Base-by-base conservation (phyloP, 75 land plant genomes). In the Pseudotsuga menziesii region DNA sequence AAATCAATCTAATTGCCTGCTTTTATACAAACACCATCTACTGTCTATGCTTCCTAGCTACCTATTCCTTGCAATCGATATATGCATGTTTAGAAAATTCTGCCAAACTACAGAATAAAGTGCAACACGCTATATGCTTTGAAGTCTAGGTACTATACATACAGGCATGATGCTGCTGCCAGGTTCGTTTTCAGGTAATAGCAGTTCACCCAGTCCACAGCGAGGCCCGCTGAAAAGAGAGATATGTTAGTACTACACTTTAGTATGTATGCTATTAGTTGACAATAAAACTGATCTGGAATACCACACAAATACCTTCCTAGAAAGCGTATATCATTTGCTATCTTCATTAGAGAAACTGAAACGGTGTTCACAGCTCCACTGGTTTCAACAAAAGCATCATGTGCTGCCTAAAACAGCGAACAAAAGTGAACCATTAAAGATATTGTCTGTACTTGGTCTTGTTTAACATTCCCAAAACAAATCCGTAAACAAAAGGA, bases 91-190 rank as follows among this genome's bases (percentile, higher is more conserved):
- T 44, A 1, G 6, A 5, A 5, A 44, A 8, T 44, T 44, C 8
- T 5, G 48, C 6, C 48, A 44, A 44, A 6, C 57, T 73, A 41
- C 14, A 13, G 27, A n/a, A 29, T 29, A 69, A 35, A 39, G 19
- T 25, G 2, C 0, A 17, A 41, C 48, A 52, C 16, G 54, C 3
- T 35, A 58, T 16, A 78, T 55, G 52, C n/a, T 69, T 2, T 39
- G 71, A 36, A 17, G 19, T 36, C 44, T 36, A 64, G 29, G 69
- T 15, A 17, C 4, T 32, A 66, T 41, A 52, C 64, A 69, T 91
- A 96, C 99, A 77, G 99, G 99, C 99, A 97, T 97, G 48, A 97
- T 97, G 81, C 98, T 94, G 89, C 99, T 97, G 19, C 99, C 99
- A 36, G 99, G 99, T 80, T 97, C 99, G 79, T 97, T 97, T 86